A percentile compares a stretch with the other conserved stretches of the same genome.
Evolutionary conservation across 345 rosid genomes (phyloP).

Genomic region (Zanthoxylum bungeanum): DNA sequence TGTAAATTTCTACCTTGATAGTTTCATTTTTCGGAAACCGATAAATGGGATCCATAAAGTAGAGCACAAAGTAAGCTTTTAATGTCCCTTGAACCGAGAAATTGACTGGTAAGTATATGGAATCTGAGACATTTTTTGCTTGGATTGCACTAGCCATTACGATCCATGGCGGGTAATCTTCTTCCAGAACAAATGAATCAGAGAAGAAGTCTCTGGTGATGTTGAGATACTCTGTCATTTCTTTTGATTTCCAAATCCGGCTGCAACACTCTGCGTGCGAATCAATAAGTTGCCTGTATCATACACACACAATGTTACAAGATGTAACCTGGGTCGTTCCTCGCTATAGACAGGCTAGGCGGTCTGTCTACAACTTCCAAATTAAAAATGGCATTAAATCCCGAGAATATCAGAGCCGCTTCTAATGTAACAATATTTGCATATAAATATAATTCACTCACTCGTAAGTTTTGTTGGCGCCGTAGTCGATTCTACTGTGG

Average conservation of each 20-base stretch:
- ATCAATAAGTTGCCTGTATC: neutral
- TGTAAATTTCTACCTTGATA: neutral
- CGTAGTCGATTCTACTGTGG: too few species aligned
- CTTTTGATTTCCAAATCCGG: constrained; percentile 11
- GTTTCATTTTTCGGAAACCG: neutral
- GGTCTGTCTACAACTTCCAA: too few species aligned
- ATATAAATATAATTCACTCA: too few species aligned
- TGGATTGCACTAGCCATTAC: constrained; percentile 9
- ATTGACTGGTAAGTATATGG: constrained; percentile 5
- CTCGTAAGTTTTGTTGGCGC: too few species aligned
- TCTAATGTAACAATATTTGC: too few species aligned
- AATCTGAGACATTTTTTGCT: constrained; percentile 6
- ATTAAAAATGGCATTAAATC: too few species aligned
- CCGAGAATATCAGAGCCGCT: too few species aligned
- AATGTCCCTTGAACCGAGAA: neutral
- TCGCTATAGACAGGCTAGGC: too few species aligned
- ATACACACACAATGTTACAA: too few species aligned
- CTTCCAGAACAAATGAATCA: neutral
- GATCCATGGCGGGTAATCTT: constrained; percentile 7
- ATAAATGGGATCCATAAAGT: neutral
- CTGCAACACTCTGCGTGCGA: too few species aligned
- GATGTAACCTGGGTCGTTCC: too few species aligned
- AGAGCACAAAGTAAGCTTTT: constrained; percentile 2
- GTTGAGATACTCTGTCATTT: neutral
- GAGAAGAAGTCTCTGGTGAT: neutral